Evolutionary conservation across 139 green algal genomes (phyloP), one percentile per base, ranked within the genome.

Genomic region (Chlorella sp.): DNA sequence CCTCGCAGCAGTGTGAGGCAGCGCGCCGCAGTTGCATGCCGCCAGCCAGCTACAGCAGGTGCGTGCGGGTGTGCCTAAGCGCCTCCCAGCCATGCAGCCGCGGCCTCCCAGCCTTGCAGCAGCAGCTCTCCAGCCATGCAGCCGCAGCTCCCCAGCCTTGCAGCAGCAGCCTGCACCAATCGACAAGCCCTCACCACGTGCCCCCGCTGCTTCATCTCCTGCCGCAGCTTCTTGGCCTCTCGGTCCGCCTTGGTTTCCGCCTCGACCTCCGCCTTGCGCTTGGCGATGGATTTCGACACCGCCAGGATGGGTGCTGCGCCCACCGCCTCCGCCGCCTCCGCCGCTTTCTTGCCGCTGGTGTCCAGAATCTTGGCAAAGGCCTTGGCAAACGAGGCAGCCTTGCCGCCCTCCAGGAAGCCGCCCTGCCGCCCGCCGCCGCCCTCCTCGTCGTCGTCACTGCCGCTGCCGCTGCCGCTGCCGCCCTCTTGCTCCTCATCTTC

Each of bases 321-420:
- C 26, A 44, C 90, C 34, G 74, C 60, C 3, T 51, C 51, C 21
- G 28, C 75, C 6, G 38, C 55, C 6, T 32, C 76, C 41, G 75
- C 74, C 1, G 65, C 75, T 20, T 41, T 32, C 56, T n/a, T 82
- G 64, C 80, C 75, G 28, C 20, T 78, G 26, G 16, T 74, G 16
- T 81, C 84, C 28, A 96, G 79, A 73, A 96, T 90, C 81, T 93
- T 94, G 16, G 62, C 80, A 87, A 97, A 97, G 0, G 93, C 93
- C 41, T 92, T 91, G n/a, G 94, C 91, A 70, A 97, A 95, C 0
- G 91, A 93, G 23, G 86, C 90, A 5, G 83, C 87, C 87, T 96
- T 95, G 34, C 57, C 87, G 1, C 92, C 94, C 78, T 90, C 73
- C 34, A 89, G 60, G 32, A 95, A 95, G 2, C 83, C 88, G 7